These are phyloP conservation scores for Arthrobotrys entomopaga DNA, from an alignment of 2,329 filamentous ascomycete genomes.

Conservation along the genomic window DNA sequence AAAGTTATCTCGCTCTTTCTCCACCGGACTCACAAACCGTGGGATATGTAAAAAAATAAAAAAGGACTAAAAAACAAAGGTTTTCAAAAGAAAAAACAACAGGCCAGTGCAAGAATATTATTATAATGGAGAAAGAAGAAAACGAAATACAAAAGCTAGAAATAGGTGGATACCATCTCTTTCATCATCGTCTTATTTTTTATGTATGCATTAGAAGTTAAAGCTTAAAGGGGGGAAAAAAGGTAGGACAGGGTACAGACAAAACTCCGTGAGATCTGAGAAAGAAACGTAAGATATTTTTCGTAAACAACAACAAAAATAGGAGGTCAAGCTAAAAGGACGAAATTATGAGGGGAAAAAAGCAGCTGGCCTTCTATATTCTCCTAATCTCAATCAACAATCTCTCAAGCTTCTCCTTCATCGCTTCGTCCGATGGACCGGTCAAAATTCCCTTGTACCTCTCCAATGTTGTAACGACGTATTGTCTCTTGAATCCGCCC, in stretches of 20 bases:
- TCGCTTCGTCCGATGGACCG: slow-evolving; percentile 28
- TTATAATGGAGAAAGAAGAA: neutral
- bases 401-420: slow-evolving; percentile 52
- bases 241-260: slow-evolving; percentile 9
- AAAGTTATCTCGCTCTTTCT: slow-evolving; percentile 5
- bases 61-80: neutral
- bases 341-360: slow-evolving; percentile 6
- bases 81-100: neutral
- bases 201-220: slow-evolving; percentile 15
- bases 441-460: slow-evolving; percentile 33
- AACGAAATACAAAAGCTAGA: slow-evolving; percentile 3
- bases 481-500: slow-evolving; percentile 55
- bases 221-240: slow-evolving; percentile 2
- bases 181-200: slow-evolving; percentile 32
- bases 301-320: slow-evolving; percentile 2
- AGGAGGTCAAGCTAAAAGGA: slow-evolving; percentile 11
- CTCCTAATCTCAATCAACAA: slow-evolving; percentile 54
- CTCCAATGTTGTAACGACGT: slow-evolving; percentile 50
- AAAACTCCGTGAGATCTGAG: slow-evolving; percentile 24
- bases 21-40: neutral
- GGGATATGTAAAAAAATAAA: neutral
- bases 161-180: neutral
- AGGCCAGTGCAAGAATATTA: neutral
- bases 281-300: slow-evolving; percentile 6
- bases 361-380: neutral